phyloP scores from a whole-genome alignment of 495 filamentous ascomycete species.

The Xylaria intraflava region DNA sequence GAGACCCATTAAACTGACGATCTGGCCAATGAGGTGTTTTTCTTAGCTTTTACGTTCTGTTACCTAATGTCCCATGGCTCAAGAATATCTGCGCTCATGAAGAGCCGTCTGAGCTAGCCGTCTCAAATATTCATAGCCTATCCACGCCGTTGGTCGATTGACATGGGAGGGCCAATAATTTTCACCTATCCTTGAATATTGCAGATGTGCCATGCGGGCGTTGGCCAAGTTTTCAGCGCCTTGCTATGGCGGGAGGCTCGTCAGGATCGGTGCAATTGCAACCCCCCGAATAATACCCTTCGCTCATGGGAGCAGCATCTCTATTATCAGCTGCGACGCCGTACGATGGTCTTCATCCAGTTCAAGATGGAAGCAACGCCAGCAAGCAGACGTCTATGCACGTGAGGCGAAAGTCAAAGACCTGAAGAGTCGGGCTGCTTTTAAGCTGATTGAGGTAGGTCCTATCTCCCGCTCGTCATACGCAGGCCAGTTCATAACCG shows the following conservation, averaged over 20 bases:
- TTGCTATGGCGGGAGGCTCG: conserved; percentile 21
- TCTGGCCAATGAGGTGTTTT: too few species aligned
- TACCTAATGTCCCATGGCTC: too few species aligned
- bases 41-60: too few species aligned
- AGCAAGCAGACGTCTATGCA: conserved; percentile 61
- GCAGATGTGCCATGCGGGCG: conserved; percentile 19
- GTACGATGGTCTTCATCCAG: conserved; percentile 54
- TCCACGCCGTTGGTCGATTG: too few species aligned
- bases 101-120: too few species aligned
- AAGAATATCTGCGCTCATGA: too few species aligned
- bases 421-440: conserved; percentile 83
- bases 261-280: conserved; percentile 8
- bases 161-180: conserved; percentile 17
- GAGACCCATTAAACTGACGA: too few species aligned
- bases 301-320: background rate
- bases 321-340: conserved; percentile 5
- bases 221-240: conserved; percentile 16
- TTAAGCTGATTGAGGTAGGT: conserved; percentile 75
- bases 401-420: conserved; percentile 65
- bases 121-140: too few species aligned
- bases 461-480: too few species aligned
- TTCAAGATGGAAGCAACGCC: conserved; percentile 74
- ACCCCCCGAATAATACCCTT: background rate
- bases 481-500: background rate
- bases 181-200: conserved; percentile 3